Evolutionary conservation across 805 yeast genomes (phyloP), one percentile per base, ranked within the genome.

Genomic region (Candida michaelii): DNA sequence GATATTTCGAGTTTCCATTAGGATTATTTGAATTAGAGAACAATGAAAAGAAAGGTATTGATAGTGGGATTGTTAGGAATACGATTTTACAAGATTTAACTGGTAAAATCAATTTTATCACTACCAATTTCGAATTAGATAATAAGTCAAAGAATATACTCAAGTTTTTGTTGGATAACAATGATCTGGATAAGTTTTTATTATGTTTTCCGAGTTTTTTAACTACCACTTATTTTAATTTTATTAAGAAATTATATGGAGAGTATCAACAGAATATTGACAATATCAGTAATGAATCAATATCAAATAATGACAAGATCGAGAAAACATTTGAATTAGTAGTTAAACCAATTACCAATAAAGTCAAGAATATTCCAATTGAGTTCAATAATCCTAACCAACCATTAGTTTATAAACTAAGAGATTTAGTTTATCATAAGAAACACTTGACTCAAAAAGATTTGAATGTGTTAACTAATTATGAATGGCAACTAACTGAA

Each of bases 121-220:
- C 62, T 21, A 38, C 58, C 12, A 58, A 60, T 40, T 51, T 47
- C 30, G 44, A 42, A 11, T 45, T 58, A n/a, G 55, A 54, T 39
- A 33, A 36, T 10, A 51, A 49, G 15, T 39, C 48, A 16, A 36
- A 39, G 18, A 55, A 54, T 30, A 36, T 56, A 7, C 37, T 60
- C 9, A 49, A 43, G 29, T 58, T 39, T 16, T 50, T 48, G 27
- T 46, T 42, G 13, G 45, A 44, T 8, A 45, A 42, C 11, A 23
- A 42, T 6, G 31, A 43, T 15, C 40, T 43, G n/a, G 40, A 44
- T 18, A 46, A 47, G 23, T 42, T 56, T 19, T 34, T 56, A 18
- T 25, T 32, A 4, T 53, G 62, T 31, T 45, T 56, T 13, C 55
- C 61, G 1, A 42, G 47, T 10, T 52, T 51, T 29, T 27, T 56